These are phyloP conservation scores for Paraphoma chrysanthemicola DNA, from an alignment of 2,329 filamentous ascomycete genomes.

Conservation along the genomic window DNA sequence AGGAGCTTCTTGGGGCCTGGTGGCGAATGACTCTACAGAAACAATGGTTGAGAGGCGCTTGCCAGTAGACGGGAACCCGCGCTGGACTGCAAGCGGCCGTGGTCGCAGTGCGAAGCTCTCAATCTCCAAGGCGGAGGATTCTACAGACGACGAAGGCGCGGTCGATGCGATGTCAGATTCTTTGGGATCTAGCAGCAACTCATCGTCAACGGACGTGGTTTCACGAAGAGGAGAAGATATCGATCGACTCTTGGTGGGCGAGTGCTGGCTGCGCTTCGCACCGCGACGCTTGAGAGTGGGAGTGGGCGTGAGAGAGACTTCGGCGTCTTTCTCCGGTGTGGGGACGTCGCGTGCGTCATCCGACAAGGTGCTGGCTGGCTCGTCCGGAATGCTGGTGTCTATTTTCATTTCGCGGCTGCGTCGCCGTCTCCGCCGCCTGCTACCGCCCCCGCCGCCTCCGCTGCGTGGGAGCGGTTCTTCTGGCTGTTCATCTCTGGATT, in stretches of 20 bases:
- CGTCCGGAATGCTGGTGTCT: slow-evolving; percentile 31
- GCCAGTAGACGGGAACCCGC: slow-evolving; percentile 61
- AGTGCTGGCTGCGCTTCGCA: slow-evolving; percentile 47
- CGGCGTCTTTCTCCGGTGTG: not conserved
- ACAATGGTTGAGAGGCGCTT: slow-evolving; percentile 65
- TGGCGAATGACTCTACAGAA: slow-evolving; percentile 61
- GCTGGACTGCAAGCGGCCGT: slow-evolving; percentile 50
- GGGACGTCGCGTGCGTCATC: slow-evolving; percentile 23
- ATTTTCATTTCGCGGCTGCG: slow-evolving; percentile 37
- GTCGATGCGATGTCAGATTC: slow-evolving; percentile 39
- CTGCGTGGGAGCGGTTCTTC: slow-evolving; percentile 30
- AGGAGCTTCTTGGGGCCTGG: slow-evolving; percentile 37
- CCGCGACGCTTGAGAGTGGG: slow-evolving; percentile 48
- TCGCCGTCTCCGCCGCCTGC: slow-evolving; percentile 34
- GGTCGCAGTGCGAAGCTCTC: slow-evolving; percentile 39
- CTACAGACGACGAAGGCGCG: slow-evolving; percentile 45
- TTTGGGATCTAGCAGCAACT: slow-evolving; percentile 12
- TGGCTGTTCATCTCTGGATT: slow-evolving; percentile 23
- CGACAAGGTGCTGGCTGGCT: slow-evolving; percentile 25
- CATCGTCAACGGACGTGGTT: slow-evolving; percentile 31
- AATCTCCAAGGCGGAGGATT: slow-evolving; percentile 37
- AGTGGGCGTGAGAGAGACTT: slow-evolving; percentile 31
- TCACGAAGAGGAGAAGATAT: slow-evolving; percentile 40
- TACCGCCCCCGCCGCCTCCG: slow-evolving; percentile 29
- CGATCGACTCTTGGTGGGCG: slow-evolving; percentile 49